phyloP scores from a whole-genome alignment of 2,329 filamentous ascomycete genomes.

The Phialocephala sp. region DNA sequence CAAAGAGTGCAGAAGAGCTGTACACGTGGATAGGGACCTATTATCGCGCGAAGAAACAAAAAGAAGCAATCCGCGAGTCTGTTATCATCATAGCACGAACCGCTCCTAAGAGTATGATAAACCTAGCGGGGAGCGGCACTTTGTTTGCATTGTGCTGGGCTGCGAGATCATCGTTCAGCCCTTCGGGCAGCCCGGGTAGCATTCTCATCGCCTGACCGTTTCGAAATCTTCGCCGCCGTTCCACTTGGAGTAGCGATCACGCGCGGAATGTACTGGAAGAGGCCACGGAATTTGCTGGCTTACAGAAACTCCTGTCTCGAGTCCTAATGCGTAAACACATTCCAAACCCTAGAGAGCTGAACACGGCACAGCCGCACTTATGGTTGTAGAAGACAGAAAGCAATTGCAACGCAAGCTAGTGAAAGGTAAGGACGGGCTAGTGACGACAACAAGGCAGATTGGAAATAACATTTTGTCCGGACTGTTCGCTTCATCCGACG shows the following conservation, averaged over 20 bases:
- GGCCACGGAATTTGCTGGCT: not conserved
- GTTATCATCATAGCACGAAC: constrained; percentile 8
- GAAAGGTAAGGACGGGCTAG: not conserved
- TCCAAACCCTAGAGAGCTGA: not conserved
- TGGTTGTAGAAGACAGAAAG: not conserved
- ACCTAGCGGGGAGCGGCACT: not conserved
- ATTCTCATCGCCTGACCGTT: not conserved
- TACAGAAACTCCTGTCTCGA: not conserved
- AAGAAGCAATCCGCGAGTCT: not conserved
- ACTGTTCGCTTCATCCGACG: not conserved
- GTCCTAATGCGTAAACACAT: not conserved
- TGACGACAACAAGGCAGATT: not conserved
- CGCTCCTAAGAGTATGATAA: not conserved
- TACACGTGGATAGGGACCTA: not conserved
- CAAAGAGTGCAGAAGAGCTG: constrained; percentile 2
- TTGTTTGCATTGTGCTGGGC: not conserved
- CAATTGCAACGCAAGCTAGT: not conserved
- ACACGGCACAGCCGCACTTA: not conserved
- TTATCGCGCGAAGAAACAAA: not conserved
- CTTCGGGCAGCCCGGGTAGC: not conserved
- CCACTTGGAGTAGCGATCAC: not conserved
- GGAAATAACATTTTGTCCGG: not conserved
- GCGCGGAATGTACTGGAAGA: not conserved
- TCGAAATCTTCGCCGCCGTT: not conserved
- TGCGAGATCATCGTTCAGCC: not conserved